Conservation (phyloP, 495 filamentous ascomycete genomes). For the Aspergillus bertholletiae region DNA sequence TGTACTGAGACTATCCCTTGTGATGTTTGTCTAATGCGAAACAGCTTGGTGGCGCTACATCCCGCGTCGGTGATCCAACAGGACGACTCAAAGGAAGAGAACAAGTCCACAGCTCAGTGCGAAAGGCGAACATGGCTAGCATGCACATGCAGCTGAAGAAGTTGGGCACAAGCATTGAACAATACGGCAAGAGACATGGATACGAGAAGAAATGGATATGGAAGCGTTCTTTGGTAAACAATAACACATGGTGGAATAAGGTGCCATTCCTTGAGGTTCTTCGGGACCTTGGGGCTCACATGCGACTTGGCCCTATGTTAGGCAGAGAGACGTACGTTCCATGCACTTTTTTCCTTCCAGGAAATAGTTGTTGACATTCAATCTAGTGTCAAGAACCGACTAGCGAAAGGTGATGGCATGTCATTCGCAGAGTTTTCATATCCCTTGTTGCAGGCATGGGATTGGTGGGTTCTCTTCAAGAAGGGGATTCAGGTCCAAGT, state of each 20-base stretch:
- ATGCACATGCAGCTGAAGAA: constrained; percentile 79
- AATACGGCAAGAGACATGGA: constrained; percentile 56
- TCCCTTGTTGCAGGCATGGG: constrained; percentile 92
- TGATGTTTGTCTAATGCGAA: constrained; percentile 9
- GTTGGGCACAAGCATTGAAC: constrained; percentile 69
- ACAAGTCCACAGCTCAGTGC: constrained; percentile 47
- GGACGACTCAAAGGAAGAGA: constrained; percentile 67
- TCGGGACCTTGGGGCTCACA: constrained; percentile 61
- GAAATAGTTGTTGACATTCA: background rate
- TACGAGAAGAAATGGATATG: constrained; percentile 59
- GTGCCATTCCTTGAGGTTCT: constrained; percentile 69
- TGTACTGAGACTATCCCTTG: background rate
- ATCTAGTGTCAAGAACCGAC: constrained; percentile 71
- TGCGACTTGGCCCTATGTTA: constrained; percentile 82
- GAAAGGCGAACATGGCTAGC: constrained; percentile 65
- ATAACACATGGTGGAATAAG: constrained; percentile 74
- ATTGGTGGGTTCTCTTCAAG: constrained; percentile 83
- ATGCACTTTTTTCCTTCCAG: background rate
- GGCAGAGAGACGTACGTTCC: constrained; percentile 78
- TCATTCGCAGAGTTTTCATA: constrained; percentile 92
- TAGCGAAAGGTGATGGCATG: constrained; percentile 82
- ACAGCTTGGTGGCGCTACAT: constrained; percentile 80
- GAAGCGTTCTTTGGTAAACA: constrained; percentile 67
- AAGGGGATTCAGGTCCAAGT: constrained; percentile 76
- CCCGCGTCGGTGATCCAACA: constrained; percentile 83